Evolutionary conservation across 2,329 filamentous ascomycete species (phyloP), one percentile per base, ranked within the genome.

Genomic region (Calonectria ilicicola): DNA sequence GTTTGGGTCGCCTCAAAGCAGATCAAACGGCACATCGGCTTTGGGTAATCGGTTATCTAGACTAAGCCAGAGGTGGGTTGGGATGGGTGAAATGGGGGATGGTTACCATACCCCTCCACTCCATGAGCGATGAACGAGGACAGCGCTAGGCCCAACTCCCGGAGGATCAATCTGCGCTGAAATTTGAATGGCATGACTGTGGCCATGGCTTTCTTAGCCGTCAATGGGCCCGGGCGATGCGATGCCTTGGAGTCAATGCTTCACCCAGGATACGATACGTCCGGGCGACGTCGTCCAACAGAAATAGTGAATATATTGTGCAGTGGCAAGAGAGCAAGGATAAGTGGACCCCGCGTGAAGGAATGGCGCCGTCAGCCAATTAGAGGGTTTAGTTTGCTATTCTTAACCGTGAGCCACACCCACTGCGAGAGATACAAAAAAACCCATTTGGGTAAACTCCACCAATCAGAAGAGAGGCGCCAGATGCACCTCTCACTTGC

Each of bases 41-140:
- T 23, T 58, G 38, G 38, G 58, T 21, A 62, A 42, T 62, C 38
- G 58, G 58, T 62, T 62, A 44, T 62, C 58, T 62, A 62, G 58
- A 44, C 58, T 44, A 42, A 29, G 58, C 58, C 38, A 27, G 58
- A 58, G 53, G 53, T 27, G 53, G 53, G 53, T 58, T 58, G 53
- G 53, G 32, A 58, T 23, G 32, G 26, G 58, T 62, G 56, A 21
- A 62, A 62, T 40, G 38, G 35, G 23, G 58, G 38, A 62, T 58
- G 53, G 32, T 32, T 58, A 23, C 29, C 29, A 58, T 58, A 58
- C 53, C 53, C 49, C 35, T 35, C 29, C 29, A 58, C 35, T 35
- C 29, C 29, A 58, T 23, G 53, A 38, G n/a, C 29, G 53, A 58
- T 23, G 53, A 38, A 32, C 29, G 53, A 58, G 19, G 53, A 58